Conservation (phyloP, 139 green algal genomes). For the Diplosphaera chodatii region DNA sequence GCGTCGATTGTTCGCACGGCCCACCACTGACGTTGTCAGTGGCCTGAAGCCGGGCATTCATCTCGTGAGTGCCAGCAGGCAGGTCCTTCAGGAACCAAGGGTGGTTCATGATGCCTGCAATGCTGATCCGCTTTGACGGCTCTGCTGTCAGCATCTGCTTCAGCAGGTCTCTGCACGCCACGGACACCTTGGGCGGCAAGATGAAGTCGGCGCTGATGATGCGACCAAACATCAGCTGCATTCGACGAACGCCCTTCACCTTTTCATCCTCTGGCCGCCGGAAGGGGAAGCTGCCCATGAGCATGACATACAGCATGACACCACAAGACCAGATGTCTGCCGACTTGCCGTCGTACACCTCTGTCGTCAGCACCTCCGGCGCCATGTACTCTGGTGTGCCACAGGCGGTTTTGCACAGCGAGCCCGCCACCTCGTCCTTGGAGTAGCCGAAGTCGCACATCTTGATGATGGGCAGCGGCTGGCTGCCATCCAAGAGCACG, state of each 20-base stretch:
- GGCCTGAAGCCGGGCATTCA: constrained; percentile 55
- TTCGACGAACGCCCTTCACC: background rate
- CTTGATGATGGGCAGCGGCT: constrained; percentile 44
- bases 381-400: constrained; percentile 30
- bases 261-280: constrained; percentile 75
- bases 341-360: constrained; percentile 72
- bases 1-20: background rate
- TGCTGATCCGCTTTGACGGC: constrained; percentile 64
- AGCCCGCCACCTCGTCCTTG: constrained; percentile 47
- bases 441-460: constrained; percentile 46
- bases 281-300: constrained; percentile 83
- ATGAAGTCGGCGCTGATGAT: constrained; percentile 2
- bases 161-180: constrained; percentile 42
- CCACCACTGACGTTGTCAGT: background rate
- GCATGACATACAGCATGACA: constrained; percentile 96
- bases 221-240: background rate
- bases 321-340: constrained; percentile 94
- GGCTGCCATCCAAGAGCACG: constrained; percentile 81
- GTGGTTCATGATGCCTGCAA: constrained; percentile 61
- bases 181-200: background rate
- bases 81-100: constrained; percentile 88
- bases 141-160: constrained; percentile 60
- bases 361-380: constrained; percentile 9
- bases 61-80: constrained; percentile 62
- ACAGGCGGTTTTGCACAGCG: background rate